Conservation (phyloP, 345 rosid genomes). For the Brassica rapa region DNA sequence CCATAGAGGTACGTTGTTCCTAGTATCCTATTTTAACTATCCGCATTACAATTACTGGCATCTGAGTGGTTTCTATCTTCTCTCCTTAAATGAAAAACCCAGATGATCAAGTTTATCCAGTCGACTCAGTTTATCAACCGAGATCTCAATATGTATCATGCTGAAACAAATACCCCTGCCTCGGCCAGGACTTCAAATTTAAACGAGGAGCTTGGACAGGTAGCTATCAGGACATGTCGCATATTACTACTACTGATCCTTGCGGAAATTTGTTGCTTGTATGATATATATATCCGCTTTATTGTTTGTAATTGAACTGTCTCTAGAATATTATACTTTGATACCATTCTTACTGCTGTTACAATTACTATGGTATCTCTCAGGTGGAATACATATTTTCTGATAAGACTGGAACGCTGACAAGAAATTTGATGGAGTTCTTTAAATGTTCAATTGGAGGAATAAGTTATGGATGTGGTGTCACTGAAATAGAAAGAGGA, state of each 20-base stretch:
- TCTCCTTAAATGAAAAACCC: constrained; percentile 37
- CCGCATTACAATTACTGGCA: constrained; percentile 5
- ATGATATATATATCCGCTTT: constrained; percentile 8
- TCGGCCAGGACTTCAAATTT: constrained; percentile 95
- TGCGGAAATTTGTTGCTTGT: constrained; percentile 6
- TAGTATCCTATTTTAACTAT: constrained; percentile 14
- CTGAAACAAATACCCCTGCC: constrained; percentile 91
- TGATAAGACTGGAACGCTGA: constrained; percentile 98
- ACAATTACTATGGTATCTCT: constrained; percentile 22
- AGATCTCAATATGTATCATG: constrained; percentile 90
- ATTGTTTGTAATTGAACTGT: background rate
- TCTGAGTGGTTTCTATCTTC: constrained; percentile 24
- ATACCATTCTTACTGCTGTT: constrained; percentile 14
- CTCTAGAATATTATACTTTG: background rate
- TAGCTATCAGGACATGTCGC: constrained; percentile 33
- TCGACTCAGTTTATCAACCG: constrained; percentile 93
- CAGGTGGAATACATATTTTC: constrained; percentile 99
- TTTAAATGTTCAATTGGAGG: constrained; percentile 99
- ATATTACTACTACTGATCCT: constrained; percentile 17
- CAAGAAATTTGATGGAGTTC: constrained; percentile 98
- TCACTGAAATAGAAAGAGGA: constrained; percentile 91
- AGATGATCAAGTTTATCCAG: constrained; percentile 99
- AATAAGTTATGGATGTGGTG: constrained; percentile 85
- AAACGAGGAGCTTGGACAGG: constrained; percentile 99
- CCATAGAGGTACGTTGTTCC: constrained; percentile 76